Conservation (phyloP, 345 rosid species). For the Psidium guajava region DNA sequence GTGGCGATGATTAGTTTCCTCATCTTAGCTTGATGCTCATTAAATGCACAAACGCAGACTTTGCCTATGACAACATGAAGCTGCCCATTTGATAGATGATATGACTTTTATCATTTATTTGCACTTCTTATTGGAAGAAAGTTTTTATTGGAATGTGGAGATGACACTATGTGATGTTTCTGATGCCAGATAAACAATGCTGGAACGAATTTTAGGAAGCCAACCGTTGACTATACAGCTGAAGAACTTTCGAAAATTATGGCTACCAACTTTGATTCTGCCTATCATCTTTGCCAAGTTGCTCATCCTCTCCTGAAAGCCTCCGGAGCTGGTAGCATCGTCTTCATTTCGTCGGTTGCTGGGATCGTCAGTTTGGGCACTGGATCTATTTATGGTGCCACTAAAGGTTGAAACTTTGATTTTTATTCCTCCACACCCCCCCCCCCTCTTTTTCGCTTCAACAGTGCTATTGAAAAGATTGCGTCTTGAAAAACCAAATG, state of each 20-base stretch:
- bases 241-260: slow-evolving; percentile 57
- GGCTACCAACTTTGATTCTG: slow-evolving; percentile 60
- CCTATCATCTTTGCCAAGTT: slow-evolving; percentile 69
- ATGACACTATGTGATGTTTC: neutral
- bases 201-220: slow-evolving; percentile 79
- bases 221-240: slow-evolving; percentile 46
- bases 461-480: neutral
- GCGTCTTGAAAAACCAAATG: neutral
- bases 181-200: slow-evolving; percentile 67
- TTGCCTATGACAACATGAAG: neutral
- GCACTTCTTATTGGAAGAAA: neutral
- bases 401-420: slow-evolving; percentile 42
- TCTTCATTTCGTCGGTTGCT: slow-evolving; percentile 81
- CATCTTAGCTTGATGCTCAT: neutral
- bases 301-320: slow-evolving; percentile 80
- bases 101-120: neutral
- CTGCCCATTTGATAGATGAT: neutral
- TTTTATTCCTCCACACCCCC: no score
- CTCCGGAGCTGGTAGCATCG: slow-evolving; percentile 68
- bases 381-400: slow-evolving; percentile 63
- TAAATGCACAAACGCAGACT: neutral
- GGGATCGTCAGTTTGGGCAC: slow-evolving; percentile 33
- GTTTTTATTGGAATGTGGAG: neutral
- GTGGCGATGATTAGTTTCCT: neutral
- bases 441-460: neutral